A percentile compares a stretch with the other conserved stretches of the same genome.
Evolutionary conservation across 345 rosid genomes (phyloP).

Genomic region (Eucalyptus erythrocorys): DNA sequence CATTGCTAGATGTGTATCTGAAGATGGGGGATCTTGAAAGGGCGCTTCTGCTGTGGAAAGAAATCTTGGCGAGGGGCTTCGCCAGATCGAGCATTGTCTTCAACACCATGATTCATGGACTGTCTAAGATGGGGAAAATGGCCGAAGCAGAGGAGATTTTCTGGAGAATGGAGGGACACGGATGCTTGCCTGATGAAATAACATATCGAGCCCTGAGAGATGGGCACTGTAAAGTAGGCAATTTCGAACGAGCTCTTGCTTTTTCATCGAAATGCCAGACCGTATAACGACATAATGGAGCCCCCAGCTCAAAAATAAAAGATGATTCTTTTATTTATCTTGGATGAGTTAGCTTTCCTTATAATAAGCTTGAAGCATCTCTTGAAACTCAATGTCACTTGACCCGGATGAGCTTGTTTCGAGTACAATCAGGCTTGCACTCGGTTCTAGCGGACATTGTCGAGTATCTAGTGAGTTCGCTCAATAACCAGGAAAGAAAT

Average conservation of each 20-base stretch:
- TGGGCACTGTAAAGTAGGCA: conserved; percentile 69
- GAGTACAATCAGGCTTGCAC: not conserved
- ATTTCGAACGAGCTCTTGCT: conserved; percentile 47
- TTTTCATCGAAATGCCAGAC: conserved; percentile 25
- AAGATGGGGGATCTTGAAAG: conserved; percentile 54
- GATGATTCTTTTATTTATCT: not conserved
- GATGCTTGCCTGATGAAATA: conserved; percentile 54
- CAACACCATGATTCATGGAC: conserved; percentile 68
- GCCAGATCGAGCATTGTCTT: conserved; percentile 34
- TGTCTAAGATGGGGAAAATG: conserved; percentile 61
- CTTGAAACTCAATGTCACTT: not conserved
- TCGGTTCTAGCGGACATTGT: not conserved
- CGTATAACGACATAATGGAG: not conserved
- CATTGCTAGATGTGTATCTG: conserved; percentile 55
- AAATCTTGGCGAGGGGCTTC: conserved; percentile 53
- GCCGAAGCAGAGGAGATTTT: conserved; percentile 57
- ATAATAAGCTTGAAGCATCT: not conserved
- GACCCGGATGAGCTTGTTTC: not conserved
- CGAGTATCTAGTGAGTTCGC: not conserved
- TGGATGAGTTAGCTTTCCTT: not conserved
- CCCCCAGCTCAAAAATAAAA: not conserved
- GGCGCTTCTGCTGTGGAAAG: conserved; percentile 57
- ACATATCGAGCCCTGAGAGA: conserved; percentile 61
- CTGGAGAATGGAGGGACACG: conserved; percentile 35
- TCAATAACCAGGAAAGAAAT: not conserved